These are phyloP conservation scores for Pachysolen tannophilus DNA, from an alignment of 805 yeast species.

Conservation along the genomic window DNA sequence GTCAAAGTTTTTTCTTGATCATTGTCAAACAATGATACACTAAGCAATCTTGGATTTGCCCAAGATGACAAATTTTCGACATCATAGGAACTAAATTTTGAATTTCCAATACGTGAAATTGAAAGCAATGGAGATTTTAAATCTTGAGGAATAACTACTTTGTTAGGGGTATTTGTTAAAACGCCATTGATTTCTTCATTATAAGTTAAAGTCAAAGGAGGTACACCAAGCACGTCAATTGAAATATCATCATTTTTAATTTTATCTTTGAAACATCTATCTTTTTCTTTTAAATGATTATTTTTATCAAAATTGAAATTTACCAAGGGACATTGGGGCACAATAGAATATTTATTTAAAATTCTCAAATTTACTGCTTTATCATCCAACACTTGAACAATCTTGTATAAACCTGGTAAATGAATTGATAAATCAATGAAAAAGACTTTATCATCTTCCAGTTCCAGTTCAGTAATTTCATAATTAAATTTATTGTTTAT, in stretches of 20 bases:
- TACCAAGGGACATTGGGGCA: conserved; percentile 65
- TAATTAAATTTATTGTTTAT: conserved; percentile 4
- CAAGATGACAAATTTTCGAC: conserved; percentile 27
- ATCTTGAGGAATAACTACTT: conserved; percentile 32
- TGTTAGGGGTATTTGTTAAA: conserved; percentile 19
- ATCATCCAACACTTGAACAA: conserved; percentile 57
- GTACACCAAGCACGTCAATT: conserved; percentile 62
- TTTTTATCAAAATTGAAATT: conserved; percentile 21
- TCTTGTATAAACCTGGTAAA: conserved; percentile 71
- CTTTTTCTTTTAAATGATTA: conserved; percentile 14
- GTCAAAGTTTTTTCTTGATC: conserved; percentile 12
- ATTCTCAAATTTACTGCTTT: conserved; percentile 48
- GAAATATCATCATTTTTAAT: conserved; percentile 26
- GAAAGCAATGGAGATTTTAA: conserved; percentile 43
- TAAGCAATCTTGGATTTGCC: conserved; percentile 21
- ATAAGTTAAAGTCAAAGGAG: conserved; percentile 62
- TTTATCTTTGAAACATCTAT: conserved; percentile 47
- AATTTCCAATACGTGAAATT: conserved; percentile 12
- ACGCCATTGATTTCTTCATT: conserved; percentile 33
- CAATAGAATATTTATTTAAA: conserved; percentile 50
- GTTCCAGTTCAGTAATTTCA: conserved; percentile 2
- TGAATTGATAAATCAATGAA: conserved; percentile 59
- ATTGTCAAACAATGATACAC: conserved; percentile 18
- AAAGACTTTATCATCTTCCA: conserved; percentile 33
- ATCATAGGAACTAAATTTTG: conserved; percentile 22